Conservation (phyloP, 2,329 filamentous ascomycete genomes). For the Alternaria triticina region DNA sequence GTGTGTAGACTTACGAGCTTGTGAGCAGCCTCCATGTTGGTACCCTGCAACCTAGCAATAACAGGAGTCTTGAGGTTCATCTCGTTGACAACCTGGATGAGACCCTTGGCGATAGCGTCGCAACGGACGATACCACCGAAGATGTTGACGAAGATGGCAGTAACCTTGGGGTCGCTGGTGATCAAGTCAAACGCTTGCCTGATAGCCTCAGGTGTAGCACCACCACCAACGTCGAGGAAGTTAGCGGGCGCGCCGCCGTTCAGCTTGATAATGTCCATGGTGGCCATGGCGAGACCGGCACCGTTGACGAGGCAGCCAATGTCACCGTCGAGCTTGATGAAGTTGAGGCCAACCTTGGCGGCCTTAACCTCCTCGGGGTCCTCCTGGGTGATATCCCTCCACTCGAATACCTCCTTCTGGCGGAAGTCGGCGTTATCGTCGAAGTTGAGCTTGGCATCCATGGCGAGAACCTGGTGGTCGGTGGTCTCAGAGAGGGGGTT, state of each 20-base stretch:
- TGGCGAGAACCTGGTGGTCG: slow-evolving; percentile 96
- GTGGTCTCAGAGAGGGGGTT: slow-evolving; percentile 98
- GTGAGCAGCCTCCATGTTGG: slow-evolving; percentile 95
- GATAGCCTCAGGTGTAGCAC: slow-evolving; percentile 95
- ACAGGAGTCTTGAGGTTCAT: slow-evolving; percentile 98
- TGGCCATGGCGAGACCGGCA: slow-evolving; percentile 98
- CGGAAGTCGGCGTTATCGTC: slow-evolving; percentile 99
- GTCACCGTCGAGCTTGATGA: slow-evolving; percentile 99
- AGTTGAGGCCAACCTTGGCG: slow-evolving; percentile 92
- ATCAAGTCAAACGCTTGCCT: slow-evolving; percentile 98
- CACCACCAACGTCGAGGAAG: slow-evolving; percentile 98
- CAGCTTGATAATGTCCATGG: slow-evolving; percentile 99
- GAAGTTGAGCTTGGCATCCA: slow-evolving; percentile 99
- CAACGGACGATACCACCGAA: slow-evolving; percentile 99
- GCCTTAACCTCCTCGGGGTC: slow-evolving; percentile 98
- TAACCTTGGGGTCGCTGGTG: slow-evolving; percentile 97
- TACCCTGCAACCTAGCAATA: slow-evolving; percentile 95
- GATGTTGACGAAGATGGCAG: slow-evolving; percentile 99
- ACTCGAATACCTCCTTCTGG: slow-evolving; percentile 93
- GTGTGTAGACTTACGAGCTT: slow-evolving; percentile 73
- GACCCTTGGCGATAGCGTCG: slow-evolving; percentile 93
- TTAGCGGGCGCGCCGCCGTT: slow-evolving; percentile 96
- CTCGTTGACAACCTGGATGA: slow-evolving; percentile 91
- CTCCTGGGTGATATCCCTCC: slow-evolving; percentile 94
- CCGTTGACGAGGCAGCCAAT: slow-evolving; percentile 99